Conservation (phyloP, 345 rosid genomes). For the Pugionium cornutum region DNA sequence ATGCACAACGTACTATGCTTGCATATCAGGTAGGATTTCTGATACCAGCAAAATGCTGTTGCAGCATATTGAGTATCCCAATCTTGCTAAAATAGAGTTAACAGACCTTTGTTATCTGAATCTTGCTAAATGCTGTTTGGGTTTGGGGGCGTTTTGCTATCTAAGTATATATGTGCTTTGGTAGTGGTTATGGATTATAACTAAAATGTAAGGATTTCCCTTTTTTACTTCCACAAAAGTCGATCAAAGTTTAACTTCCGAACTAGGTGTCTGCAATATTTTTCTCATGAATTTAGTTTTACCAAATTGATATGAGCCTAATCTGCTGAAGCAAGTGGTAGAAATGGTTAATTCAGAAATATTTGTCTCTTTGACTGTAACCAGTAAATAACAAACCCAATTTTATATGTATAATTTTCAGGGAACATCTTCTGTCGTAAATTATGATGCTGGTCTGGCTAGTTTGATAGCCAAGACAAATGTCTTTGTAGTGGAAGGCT, state of each 20-base stretch:
- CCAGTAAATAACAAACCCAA: constrained; percentile 13
- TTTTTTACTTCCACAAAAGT: background rate
- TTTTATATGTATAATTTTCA: constrained; percentile 36
- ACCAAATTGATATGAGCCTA: constrained; percentile 8
- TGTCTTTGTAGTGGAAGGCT: constrained; percentile 86
- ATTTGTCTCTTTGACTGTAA: background rate
- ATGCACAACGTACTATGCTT: constrained; percentile 98
- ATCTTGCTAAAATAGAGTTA: background rate
- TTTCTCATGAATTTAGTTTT: constrained; percentile 3
- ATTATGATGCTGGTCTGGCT: constrained; percentile 74
- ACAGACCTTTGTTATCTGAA: background rate
- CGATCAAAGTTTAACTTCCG: background rate
- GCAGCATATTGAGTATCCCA: background rate
- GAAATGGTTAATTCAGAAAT: background rate
- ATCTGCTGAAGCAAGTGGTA: constrained; percentile 7
- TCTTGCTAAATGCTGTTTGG: background rate
- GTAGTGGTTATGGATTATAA: background rate
- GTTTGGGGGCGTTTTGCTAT: background rate
- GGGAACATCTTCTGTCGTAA: constrained; percentile 87
- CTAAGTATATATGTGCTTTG: background rate
- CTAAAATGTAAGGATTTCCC: background rate
- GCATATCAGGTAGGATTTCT: constrained; percentile 66
- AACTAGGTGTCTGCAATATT: background rate
- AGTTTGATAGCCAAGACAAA: constrained; percentile 69
- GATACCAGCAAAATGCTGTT: background rate